Base-by-base conservation (phyloP, 179 eudicot genomes). In the Spergularia azorica region DNA sequence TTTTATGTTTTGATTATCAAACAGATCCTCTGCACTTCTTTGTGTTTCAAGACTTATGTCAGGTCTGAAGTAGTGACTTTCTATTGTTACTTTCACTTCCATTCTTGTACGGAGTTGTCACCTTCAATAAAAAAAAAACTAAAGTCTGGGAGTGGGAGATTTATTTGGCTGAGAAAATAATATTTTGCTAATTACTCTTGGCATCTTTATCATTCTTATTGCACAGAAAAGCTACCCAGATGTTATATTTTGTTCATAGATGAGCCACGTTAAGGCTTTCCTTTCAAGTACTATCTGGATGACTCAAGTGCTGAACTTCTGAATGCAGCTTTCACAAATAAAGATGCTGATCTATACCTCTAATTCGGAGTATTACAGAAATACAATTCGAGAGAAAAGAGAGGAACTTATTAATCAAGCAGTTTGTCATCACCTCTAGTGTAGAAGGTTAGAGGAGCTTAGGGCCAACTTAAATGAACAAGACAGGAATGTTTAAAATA, bases 51-150 rank as follows among this genome's bases (percentile, higher is more conserved):
- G 3, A 16, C 12, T 2, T 14, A 14, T 55, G 17, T 15, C 59
- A 55, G 3, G 15, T 55, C 16, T 48, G 51, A 32, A 52, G 54
- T 56, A 18, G 72, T 43, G 41, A 66, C 60, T n/a, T n/a, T 15
- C 15, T 62, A 10, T 36, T 63, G 11, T 14, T 10, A 46, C 67
- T 14, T 63, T n/a, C 48, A 5, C 67, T 32, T 36, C 38, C 12
- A 36, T 20, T 15, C 17, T 61, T n/a, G 5, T 1, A 21, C 50
- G 17, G 65, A 52, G 39, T 12, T 15, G 65, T 55, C 54, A 18
- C 32, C 43, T 78, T 64, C n/a, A 2, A 17, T 26, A 77, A 70
- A 39, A 14, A 67, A 52, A 43, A 69, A 67, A 48, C 43, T 62
- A n/a, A 26, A 26, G 32, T 26, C 32, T 67, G 17, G 39, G 46